Evolutionary conservation across 1,284 basidiomycete genomes (phyloP).

Genomic region (Cryptococcus maquisensis): DNA sequence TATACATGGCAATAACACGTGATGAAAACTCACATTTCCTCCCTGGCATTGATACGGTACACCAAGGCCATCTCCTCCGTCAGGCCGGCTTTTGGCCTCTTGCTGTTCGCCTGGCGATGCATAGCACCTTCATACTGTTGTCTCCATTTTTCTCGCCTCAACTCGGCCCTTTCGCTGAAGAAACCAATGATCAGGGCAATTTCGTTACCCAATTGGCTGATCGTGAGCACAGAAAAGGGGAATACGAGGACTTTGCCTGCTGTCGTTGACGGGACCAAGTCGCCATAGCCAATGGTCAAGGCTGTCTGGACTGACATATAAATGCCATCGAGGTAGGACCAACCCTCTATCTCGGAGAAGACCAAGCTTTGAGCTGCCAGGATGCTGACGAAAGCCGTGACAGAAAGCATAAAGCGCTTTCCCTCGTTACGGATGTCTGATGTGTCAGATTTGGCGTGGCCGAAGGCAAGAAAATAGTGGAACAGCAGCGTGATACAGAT

Average conservation of each 20-base stretch:
- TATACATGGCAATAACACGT: not conserved
- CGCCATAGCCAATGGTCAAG: slow-evolving; percentile 48
- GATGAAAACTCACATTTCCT: slow-evolving; percentile 34
- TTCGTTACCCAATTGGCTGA: slow-evolving; percentile 48
- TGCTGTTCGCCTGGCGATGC: slow-evolving; percentile 29
- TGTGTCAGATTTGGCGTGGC: slow-evolving; percentile 20
- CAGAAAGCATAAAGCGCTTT: slow-evolving; percentile 49
- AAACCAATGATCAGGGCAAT: slow-evolving; percentile 48
- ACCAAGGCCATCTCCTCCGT: slow-evolving; percentile 47
- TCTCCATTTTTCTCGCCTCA: slow-evolving; percentile 42
- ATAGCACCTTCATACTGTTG: slow-evolving; percentile 37
- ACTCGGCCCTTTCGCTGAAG: slow-evolving; percentile 31
- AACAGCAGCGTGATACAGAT: slow-evolving; percentile 44
- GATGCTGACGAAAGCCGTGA: slow-evolving; percentile 45
- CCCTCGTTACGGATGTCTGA: slow-evolving; percentile 41
- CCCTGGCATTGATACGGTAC: slow-evolving; percentile 39
- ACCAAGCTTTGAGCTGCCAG: slow-evolving; percentile 42
- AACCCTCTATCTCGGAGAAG: slow-evolving; percentile 40
- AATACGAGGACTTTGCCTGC: slow-evolving; percentile 47
- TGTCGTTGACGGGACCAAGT: slow-evolving; percentile 31
- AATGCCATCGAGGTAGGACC: slow-evolving; percentile 43
- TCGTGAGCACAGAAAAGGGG: slow-evolving; percentile 47
- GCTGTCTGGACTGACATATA: slow-evolving; percentile 32
- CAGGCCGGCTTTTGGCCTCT: slow-evolving; percentile 34
- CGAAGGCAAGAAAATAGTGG: slow-evolving; percentile 45